phyloP scores from a whole-genome alignment of 305 asterid genomes.

The Solanum hybrid region DNA sequence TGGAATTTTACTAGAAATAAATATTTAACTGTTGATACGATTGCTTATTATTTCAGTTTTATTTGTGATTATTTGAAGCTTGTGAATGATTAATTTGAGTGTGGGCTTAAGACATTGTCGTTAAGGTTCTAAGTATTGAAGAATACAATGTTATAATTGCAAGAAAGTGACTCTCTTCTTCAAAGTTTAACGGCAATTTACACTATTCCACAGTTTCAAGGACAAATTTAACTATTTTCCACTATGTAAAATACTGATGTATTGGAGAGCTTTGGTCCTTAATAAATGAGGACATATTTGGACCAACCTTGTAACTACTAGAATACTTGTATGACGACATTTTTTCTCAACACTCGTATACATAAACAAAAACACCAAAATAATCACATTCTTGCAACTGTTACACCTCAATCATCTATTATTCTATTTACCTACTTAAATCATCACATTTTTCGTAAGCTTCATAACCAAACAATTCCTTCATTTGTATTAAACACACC shows the following conservation, averaged over 20 bases:
- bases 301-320: not conserved
- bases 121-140: too few species aligned
- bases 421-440: too few species aligned
- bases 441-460: too few species aligned
- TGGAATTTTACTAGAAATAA: too few species aligned
- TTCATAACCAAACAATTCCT: not conserved
- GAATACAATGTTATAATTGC: too few species aligned
- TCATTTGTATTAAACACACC: not conserved
- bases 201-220: not conserved
- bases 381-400: too few species aligned
- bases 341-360: not conserved
- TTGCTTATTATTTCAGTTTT: too few species aligned
- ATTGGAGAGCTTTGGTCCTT: not conserved
- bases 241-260: not conserved
- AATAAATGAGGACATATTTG: not conserved
- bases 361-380: not conserved
- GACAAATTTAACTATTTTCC: not conserved
- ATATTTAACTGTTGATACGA: too few species aligned
- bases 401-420: not conserved
- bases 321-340: rapidly evolving
- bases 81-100: too few species aligned
- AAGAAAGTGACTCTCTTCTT: too few species aligned
- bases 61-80: too few species aligned
- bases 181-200: not conserved
- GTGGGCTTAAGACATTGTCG: too few species aligned